phyloP scores from a whole-genome alignment of 2,329 filamentous ascomycete species.

The Pseudogymnoascus sp. region DNA sequence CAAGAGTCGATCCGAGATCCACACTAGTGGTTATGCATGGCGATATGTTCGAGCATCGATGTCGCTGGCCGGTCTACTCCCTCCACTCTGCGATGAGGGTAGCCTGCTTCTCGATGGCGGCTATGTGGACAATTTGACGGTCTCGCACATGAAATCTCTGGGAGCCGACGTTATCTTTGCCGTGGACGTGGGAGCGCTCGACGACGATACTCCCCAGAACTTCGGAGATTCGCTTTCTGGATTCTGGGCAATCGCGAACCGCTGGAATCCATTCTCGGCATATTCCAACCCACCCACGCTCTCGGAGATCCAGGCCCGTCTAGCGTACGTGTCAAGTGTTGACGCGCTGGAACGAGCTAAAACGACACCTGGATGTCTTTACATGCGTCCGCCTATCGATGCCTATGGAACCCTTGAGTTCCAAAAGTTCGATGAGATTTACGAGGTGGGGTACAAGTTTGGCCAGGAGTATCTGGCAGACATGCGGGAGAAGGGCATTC shows the following conservation, averaged over 20 bases:
- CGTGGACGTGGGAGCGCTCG: constrained; percentile 84
- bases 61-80: constrained; percentile 86
- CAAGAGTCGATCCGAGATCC: constrained; percentile 83
- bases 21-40: constrained; percentile 96
- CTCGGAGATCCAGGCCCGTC: constrained; percentile 86
- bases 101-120: constrained; percentile 94
- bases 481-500: constrained; percentile 67
- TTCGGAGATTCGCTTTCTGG: constrained; percentile 94
- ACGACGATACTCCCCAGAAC: constrained; percentile 82
- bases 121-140: constrained; percentile 94
- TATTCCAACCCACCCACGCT: constrained; percentile 89
- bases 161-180: constrained; percentile 94
- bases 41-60: constrained; percentile 93
- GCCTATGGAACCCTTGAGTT: constrained; percentile 92
- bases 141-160: constrained; percentile 91
- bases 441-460: constrained; percentile 77
- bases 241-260: constrained; percentile 88
- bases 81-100: constrained; percentile 91
- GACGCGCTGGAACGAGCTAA: constrained; percentile 93
- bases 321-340: constrained; percentile 91
- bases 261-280: constrained; percentile 91
- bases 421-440: constrained; percentile 96
- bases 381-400: constrained; percentile 94
- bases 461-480: constrained; percentile 71
- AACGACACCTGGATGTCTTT: constrained; percentile 79